Evolutionary conservation across 805 yeast genomes (phyloP), one percentile per base, ranked within the genome.

Genomic region (Yamadazyma scolyti): DNA sequence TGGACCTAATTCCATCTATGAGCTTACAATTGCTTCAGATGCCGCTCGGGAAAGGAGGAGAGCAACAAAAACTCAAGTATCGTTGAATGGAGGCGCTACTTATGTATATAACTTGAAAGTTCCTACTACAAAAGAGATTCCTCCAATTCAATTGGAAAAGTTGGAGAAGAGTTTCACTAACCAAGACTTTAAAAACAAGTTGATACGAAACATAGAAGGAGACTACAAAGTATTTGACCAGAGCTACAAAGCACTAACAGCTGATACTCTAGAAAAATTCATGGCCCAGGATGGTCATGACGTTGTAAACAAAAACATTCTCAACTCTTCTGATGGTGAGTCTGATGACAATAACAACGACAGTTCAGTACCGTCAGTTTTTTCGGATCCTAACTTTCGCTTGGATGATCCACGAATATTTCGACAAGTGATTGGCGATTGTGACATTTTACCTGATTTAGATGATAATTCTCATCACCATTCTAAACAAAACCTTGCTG

Each of bases 391-490:
- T 6, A 72, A 77, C 23, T 93, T 93, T 57, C 69, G 85, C 41
- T 65, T 93, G 23, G 97, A 93, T 46, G 87, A 93, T 51, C 96
- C 96, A 5, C 69, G 96, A 34, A 70, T 80, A 1, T 90, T 90
- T 54, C 77, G 79, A 33, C 65, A 73, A 36, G 95, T 89, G 2
- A 69, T 83, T 9, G 87, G 79, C 25, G 73, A 72, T 23, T 60
- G 75, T 2, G 71, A 73, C 12, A 60, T 76, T 13, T 36, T 62
- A 5, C 52, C 65, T 12, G 50, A 54, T 23, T 53, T 50, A 8
- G 56, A 46, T 10, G 35, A 43, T 19, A 40, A 34, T 13, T 13
- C 6, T 16, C 46, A 43, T 7, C 24, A 33, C 8, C 37, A 40
- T 13, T 37, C 45, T 9, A 43, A 54, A 5, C 54, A 56, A 33